A percentile compares a stretch with the other conserved stretches of the same genome.
These are phyloP conservation scores for Coemansia sp. DNA, from an alignment of 192 early-diverging fungal species.

Conservation along the genomic window DNA sequence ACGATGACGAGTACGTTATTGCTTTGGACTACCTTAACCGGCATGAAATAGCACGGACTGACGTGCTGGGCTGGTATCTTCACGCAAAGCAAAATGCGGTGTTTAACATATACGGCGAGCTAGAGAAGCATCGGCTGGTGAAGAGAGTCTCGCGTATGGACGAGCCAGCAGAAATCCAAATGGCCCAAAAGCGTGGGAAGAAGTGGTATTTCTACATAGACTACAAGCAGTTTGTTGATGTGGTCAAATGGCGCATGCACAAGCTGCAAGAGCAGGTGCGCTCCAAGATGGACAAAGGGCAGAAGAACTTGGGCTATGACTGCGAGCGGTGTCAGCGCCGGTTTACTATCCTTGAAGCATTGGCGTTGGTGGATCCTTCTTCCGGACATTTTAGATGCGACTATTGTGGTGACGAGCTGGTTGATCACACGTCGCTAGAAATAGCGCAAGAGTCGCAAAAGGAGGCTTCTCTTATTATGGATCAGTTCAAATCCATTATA, in stretches of 20 bases:
- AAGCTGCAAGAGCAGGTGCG: slow-evolving; percentile 68
- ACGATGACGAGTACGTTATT: slow-evolving; percentile 72
- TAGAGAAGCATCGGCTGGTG: slow-evolving; percentile 75
- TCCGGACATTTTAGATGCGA: slow-evolving; percentile 61
- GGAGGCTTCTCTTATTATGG: slow-evolving; percentile 60
- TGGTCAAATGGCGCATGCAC: slow-evolving; percentile 89
- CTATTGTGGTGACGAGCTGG: slow-evolving; percentile 55
- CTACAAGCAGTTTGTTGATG: slow-evolving; percentile 90
- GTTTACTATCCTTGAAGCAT: slow-evolving; percentile 62
- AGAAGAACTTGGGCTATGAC: slow-evolving; percentile 66
- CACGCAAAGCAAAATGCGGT: slow-evolving; percentile 68
- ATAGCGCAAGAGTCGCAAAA: slow-evolving; percentile 57
- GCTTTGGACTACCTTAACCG: slow-evolving; percentile 80
- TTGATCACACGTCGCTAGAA: slow-evolving; percentile 65
- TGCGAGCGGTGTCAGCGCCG: slow-evolving; percentile 62
- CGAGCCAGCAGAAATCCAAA: slow-evolving; percentile 25
- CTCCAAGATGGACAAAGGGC: slow-evolving; percentile 62
- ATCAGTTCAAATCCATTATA: slow-evolving; percentile 70
- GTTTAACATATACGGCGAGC: slow-evolving; percentile 73
- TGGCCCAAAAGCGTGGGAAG: slow-evolving; percentile 50
- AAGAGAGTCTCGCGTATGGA: slow-evolving; percentile 20
- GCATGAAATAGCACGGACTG: slow-evolving; percentile 68
- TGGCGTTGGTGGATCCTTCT: slow-evolving; percentile 48
- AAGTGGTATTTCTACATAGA: slow-evolving; percentile 85
- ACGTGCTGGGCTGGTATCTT: slow-evolving; percentile 67